Evolutionary conservation across 345 rosid genomes (phyloP), one percentile per base, ranked within the genome.

Genomic region (Citrus cavaleriei): DNA sequence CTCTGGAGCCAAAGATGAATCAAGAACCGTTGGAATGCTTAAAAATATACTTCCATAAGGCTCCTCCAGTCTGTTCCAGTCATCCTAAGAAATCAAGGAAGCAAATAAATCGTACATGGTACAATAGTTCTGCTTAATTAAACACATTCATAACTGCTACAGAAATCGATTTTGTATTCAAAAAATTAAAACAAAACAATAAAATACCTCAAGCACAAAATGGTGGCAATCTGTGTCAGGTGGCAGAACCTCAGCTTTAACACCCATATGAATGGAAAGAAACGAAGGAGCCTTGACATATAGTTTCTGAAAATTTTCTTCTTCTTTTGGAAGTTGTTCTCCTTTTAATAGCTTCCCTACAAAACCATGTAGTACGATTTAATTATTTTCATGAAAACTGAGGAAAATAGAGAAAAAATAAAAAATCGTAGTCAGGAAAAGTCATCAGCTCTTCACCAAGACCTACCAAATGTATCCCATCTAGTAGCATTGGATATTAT

Each of bases 381-480:
- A 55, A 71, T 66, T 35, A 46, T 66, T 25, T 34, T 46, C 62
- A 3, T 30, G 57, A 37, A 67, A 74, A 63, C 21, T 37, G 51
- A 65, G 42, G 24, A 71, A 73, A 49, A 55, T 25, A 28, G 7
- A 6, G n/a, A 42, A 59, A 46, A 37, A 66, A 30, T 12, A 12
- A 30, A 64, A 49, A 59, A n/a, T 24, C 69, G 19, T 32, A 2
- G 10, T 25, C 37, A 38, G 67, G 25, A 22, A 32, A 40, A 72
- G 72, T 63, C 68, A 74, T 62, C 30, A 70, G 25, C 57, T 63
- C 55, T 28, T 34, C 68, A 61, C 65, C 1, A 76, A 69, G 42
- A 82, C 98, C 86, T 83, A 96, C 99, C 97, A 83, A 96, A 96
- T 32, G 99, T 96, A 82, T 92, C 98, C 99, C 99, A 95, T 90